Percentiles rank a stretch among this genome's conserved stretches.
These are phyloP conservation scores for Incumbomyces delicatus DNA, from an alignment of 2,329 filamentous ascomycete species.

Conservation along the genomic window DNA sequence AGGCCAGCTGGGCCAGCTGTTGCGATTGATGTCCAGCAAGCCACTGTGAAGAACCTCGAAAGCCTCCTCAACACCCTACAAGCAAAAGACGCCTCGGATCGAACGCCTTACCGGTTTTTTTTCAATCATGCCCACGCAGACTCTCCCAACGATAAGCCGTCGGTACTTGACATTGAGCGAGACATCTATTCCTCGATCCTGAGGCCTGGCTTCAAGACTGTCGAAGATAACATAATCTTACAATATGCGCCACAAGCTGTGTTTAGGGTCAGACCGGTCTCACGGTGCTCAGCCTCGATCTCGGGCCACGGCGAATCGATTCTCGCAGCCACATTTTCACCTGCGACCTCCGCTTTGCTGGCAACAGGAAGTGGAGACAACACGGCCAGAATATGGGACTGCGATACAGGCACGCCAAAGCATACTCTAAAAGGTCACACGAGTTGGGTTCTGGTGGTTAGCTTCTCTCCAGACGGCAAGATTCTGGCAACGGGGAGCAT, in stretches of 20 bases:
- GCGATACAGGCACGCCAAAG: slow-evolving; percentile 80
- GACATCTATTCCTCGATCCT: slow-evolving; percentile 44
- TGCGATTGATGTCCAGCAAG: slow-evolving; percentile 71
- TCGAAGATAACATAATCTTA: slow-evolving; percentile 53
- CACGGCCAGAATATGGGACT: slow-evolving; percentile 89
- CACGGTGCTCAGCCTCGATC: slow-evolving; percentile 78
- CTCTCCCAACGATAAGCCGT: slow-evolving; percentile 26
- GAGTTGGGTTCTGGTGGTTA: slow-evolving; percentile 79
- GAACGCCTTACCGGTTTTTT: slow-evolving; percentile 58
- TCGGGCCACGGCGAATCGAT: slow-evolving; percentile 89
- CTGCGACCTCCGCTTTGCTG: slow-evolving; percentile 62
- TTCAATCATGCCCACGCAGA: slow-evolving; percentile 33
- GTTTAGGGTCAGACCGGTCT: slow-evolving; percentile 85
- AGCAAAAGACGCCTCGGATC: slow-evolving; percentile 55
- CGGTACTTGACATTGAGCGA: slow-evolving; percentile 36
- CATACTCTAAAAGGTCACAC: slow-evolving; percentile 79
- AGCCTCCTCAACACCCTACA: slow-evolving; percentile 76
- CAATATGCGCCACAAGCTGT: slow-evolving; percentile 76
- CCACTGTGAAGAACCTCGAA: slow-evolving; percentile 80
- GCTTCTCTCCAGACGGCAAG: slow-evolving; percentile 74
- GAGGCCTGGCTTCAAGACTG: slow-evolving; percentile 42
- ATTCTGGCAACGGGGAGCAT: slow-evolving; percentile 82
- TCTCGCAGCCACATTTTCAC: slow-evolving; percentile 75
- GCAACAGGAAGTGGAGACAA: slow-evolving; percentile 86
- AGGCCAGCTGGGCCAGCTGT: slow-evolving; percentile 60